phyloP scores from a whole-genome alignment of 176 grass and related monocot genomes.

The Luzula sylvatica region DNA sequence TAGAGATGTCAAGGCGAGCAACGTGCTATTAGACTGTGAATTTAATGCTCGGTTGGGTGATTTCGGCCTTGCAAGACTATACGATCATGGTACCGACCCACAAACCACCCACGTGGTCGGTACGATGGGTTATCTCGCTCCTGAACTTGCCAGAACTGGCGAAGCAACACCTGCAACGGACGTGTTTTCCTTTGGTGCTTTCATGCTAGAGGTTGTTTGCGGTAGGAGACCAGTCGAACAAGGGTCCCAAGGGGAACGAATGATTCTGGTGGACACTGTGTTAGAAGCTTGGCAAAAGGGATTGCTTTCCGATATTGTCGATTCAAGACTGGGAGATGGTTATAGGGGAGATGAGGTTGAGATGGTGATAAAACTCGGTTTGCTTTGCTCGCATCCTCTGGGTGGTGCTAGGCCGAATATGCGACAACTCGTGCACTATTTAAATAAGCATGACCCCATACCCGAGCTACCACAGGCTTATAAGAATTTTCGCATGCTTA shows the following conservation, averaged over 20 bases:
- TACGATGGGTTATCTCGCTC: slow-evolving; percentile 49
- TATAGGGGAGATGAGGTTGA: slow-evolving; percentile 18
- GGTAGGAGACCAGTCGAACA: slow-evolving; percentile 25
- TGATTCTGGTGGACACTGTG: slow-evolving; percentile 23
- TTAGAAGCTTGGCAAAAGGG: slow-evolving; percentile 26
- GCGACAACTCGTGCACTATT: slow-evolving; percentile 29
- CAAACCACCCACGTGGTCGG: slow-evolving; percentile 42
- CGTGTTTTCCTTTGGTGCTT: slow-evolving; percentile 41
- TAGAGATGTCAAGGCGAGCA: slow-evolving; percentile 55
- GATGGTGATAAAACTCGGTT: slow-evolving; percentile 26
- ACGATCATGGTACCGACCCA: slow-evolving; percentile 35
- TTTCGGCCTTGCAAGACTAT: slow-evolving; percentile 54
- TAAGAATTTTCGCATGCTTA: background rate
- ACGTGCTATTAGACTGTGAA: slow-evolving; percentile 42
- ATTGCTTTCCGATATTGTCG: slow-evolving; percentile 12
- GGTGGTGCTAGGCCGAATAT: slow-evolving; percentile 27
- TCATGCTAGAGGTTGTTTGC: slow-evolving; percentile 43
- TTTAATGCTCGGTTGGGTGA: slow-evolving; percentile 38
- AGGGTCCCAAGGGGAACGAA: background rate
- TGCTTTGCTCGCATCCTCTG: slow-evolving; percentile 40
- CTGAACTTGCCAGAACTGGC: slow-evolving; percentile 30
- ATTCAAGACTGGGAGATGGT: slow-evolving; percentile 17
- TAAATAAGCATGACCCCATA: slow-evolving; percentile 11
- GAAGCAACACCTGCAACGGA: slow-evolving; percentile 40
- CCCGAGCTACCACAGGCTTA: slow-evolving; percentile 19